A percentile compares a stretch with the other conserved stretches of the same genome.
Conservation (phyloP, 164 flowering plant species). For the Dillenia suffruticosa region DNA sequence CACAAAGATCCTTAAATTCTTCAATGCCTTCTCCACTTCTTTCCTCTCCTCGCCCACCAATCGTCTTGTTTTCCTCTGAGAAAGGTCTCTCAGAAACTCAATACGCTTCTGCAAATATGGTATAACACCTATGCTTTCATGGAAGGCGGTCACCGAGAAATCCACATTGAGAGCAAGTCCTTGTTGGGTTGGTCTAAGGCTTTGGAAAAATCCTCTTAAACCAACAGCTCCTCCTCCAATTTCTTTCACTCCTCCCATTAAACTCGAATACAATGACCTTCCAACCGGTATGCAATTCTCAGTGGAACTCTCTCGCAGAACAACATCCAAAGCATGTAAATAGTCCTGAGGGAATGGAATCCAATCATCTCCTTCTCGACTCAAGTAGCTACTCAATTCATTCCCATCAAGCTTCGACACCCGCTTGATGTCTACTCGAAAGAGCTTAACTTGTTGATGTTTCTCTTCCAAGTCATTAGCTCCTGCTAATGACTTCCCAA, state of each 20-base stretch:
- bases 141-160: conserved; percentile 87
- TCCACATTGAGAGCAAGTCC: conserved; percentile 93
- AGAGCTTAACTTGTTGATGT: conserved; percentile 40
- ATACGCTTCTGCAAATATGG: conserved; percentile 78
- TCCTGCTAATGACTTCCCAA: conserved; percentile 23
- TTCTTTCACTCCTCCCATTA: conserved; percentile 69
- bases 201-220: conserved; percentile 88
- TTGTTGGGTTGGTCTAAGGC: conserved; percentile 89
- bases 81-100: conserved; percentile 62
- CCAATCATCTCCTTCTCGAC: conserved; percentile 46
- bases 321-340: conserved; percentile 90
- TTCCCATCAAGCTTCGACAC: conserved; percentile 70
- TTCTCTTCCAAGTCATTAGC: conserved; percentile 18
- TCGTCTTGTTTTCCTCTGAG: conserved; percentile 49
- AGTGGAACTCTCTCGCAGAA: conserved; percentile 59
- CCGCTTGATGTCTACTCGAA: conserved; percentile 59
- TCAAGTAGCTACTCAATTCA: conserved; percentile 51
- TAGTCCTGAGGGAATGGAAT: conserved; percentile 85
- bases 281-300: conserved; percentile 74
- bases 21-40: conserved; percentile 82
- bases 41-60: conserved; percentile 64
- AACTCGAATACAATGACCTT: conserved; percentile 69
- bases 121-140: conserved; percentile 89
- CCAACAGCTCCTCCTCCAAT: conserved; percentile 94
- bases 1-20: conserved; percentile 78